A percentile compares a stretch with the other conserved stretches of the same genome.
Conservation (phyloP, 2,329 filamentous ascomycete species). For the Pezizomycotina sp. region DNA sequence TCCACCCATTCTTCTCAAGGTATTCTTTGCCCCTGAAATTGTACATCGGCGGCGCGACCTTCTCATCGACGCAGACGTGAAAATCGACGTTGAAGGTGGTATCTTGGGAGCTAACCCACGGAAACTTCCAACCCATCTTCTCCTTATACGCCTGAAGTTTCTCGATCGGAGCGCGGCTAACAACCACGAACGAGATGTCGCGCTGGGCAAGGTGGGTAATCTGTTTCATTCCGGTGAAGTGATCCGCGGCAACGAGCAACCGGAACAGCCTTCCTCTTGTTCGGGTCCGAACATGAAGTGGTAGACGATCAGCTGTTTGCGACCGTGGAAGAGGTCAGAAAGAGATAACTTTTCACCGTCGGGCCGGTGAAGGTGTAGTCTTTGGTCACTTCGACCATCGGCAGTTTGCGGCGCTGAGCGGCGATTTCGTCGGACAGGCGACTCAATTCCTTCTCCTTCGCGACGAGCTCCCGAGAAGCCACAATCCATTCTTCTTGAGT, state of each 20-base stretch:
- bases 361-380: conserved; percentile 29
- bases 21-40: conserved; percentile 25
- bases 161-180: conserved; percentile 30
- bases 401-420: conserved; percentile 28
- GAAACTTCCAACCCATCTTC: conserved; percentile 31
- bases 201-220: conserved; percentile 30
- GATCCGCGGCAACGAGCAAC: conserved; percentile 31
- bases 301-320: conserved; percentile 31
- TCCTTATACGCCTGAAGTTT: conserved; percentile 30
- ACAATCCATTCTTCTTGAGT: conserved; percentile 28
- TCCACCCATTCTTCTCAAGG: conserved; percentile 12
- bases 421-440: conserved; percentile 26
- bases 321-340: conserved; percentile 27
- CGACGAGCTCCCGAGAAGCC: conserved; percentile 28
- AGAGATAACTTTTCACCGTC: conserved; percentile 24
- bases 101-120: conserved; percentile 30
- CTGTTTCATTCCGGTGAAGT: conserved; percentile 29
- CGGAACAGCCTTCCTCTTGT: conserved; percentile 29
- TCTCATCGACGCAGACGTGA: conserved; percentile 28
- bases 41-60: conserved; percentile 23
- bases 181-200: conserved; percentile 30
- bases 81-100: conserved; percentile 32
- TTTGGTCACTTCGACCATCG: conserved; percentile 31
- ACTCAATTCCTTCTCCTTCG: conserved; percentile 29
- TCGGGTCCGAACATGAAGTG: conserved; percentile 35